A percentile compares a stretch with the other conserved stretches of the same genome.
Evolutionary conservation across 1,139 yeast genomes (phyloP).

Genomic region (Geotrichum bryndzae): DNA sequence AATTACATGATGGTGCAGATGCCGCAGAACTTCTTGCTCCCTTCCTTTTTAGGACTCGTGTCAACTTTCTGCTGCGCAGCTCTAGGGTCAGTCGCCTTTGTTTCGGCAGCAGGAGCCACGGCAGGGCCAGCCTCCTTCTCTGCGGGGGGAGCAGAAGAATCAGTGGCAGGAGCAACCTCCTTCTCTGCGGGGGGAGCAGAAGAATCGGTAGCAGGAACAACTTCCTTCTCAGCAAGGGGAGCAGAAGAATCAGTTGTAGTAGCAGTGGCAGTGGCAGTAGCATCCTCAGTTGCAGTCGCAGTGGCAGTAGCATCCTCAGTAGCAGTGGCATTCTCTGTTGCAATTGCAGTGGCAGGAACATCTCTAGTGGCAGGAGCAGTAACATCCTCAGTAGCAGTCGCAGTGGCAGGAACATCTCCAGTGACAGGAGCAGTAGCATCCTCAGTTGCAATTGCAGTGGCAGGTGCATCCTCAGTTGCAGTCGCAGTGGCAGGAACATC

Average conservation of each 20-base stretch:
- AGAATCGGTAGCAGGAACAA: slow-evolving; percentile 15
- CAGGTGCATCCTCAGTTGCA: slow-evolving; percentile 12
- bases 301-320: too few relatives aligned
- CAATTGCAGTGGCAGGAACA: slow-evolving; percentile 7
- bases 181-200: slow-evolving; percentile 12
- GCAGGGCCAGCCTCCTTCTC: slow-evolving; percentile 12
- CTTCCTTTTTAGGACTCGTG: slow-evolving; percentile 15
- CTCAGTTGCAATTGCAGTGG: neutral
- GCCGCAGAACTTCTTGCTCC: slow-evolving; percentile 22
- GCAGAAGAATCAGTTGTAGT: slow-evolving; percentile 14
- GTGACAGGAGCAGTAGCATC: slow-evolving; percentile 3
- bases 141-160: slow-evolving; percentile 14
- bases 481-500: slow-evolving; percentile 5
- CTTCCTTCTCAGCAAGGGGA: slow-evolving; percentile 2
- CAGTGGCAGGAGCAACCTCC: slow-evolving; percentile 14
- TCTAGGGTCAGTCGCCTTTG: slow-evolving; percentile 13
- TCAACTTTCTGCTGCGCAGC: slow-evolving; percentile 9
- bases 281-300: slow-evolving; percentile 11
- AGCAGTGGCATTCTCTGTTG: too few relatives aligned
- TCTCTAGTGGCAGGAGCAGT: too few relatives aligned
- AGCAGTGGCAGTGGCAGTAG: neutral
- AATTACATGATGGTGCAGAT: slow-evolving; percentile 21
- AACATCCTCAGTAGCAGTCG: too few relatives aligned
- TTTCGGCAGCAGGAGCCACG: slow-evolving; percentile 12
- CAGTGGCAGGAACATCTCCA: too few relatives aligned